Evolutionary conservation across 495 filamentous ascomycete genomes (phyloP), one percentile per base, ranked within the genome.

Genomic region (Friedmanniomyces endolithicus): DNA sequence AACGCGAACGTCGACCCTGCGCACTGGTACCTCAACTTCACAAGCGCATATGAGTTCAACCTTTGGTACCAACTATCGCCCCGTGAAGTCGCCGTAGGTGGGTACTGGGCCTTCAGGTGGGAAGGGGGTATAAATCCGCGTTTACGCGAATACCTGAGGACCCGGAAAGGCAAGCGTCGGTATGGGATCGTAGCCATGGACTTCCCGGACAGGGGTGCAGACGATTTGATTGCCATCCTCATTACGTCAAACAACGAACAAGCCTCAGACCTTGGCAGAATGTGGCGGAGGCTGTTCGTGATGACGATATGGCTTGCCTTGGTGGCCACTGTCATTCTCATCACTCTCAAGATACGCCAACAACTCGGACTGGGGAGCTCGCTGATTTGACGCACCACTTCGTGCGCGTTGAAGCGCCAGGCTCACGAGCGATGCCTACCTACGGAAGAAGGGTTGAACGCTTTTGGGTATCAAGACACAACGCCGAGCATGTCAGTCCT

Each of bases 11-110:
- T 16, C 14, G 51, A 51, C 29, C 17, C 27, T 11, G 50, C 20
- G 8, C 59, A 62, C 35, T 62, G 59, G 59, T 62, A 46, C 24
- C 55, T 62, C 27, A 62, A 62, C 39, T 62, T 62, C 56, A 52
- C 51, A 6, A 58, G 50, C 23, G 59, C 59, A 20, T 62, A 46
- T 47, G 55, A 62, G 44, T 48, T 62, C 40, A 62, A 58, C 35
- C 20, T 62, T 11, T 52, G 34, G 12, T 56, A 58, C 37, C 59
- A 62, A 34, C n/a, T 62, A 11, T 11, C 59, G 37, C 59, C 59
- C 6, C 41, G 40, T 2, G 43, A 53, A 39, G 43, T 62, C 17
- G 59, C 59, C 6, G 33, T 58, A 11, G 59, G 59, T 41, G 59
- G 56, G 11, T 58, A 51, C 49, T 58, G 51, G 55, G 17, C 33